A percentile compares a stretch with the other conserved stretches of the same genome.
These are phyloP conservation scores for Penicillium psychrosexuale DNA, from an alignment of 2,329 filamentous ascomycete species.

Conservation along the genomic window DNA sequence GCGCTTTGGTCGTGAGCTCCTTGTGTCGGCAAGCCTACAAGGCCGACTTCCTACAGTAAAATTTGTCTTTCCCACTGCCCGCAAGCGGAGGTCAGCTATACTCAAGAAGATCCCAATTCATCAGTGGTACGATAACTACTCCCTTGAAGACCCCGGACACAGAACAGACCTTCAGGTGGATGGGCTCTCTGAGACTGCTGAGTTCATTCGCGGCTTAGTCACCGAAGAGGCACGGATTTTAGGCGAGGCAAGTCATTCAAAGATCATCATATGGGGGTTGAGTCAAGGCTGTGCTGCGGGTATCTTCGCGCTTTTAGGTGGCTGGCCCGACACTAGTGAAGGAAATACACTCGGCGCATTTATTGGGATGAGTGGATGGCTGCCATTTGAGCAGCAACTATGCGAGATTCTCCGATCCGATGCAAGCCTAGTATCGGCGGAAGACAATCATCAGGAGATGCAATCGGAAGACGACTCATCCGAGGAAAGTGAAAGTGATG, in stretches of 20 bases:
- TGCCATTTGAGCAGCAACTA: conserved; percentile 38
- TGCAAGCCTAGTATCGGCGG: background rate
- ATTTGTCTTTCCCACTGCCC: conserved; percentile 54
- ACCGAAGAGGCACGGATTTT: conserved; percentile 29
- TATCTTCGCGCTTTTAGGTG: conserved; percentile 43
- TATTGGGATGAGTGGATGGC: conserved; percentile 50
- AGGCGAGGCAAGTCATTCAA: conserved; percentile 30
- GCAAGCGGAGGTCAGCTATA: conserved; percentile 43
- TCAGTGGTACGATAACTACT: conserved; percentile 54
- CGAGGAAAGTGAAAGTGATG: background rate
- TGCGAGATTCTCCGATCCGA: conserved; percentile 27
- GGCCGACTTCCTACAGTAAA: conserved; percentile 32
- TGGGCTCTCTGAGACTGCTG: conserved; percentile 45
- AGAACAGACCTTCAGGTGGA: conserved; percentile 45
- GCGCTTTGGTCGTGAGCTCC: conserved; percentile 36
- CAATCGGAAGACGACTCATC: background rate
- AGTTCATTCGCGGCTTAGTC: conserved; percentile 37
- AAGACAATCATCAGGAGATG: background rate
- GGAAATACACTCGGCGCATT: conserved; percentile 39
- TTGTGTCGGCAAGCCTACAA: conserved; percentile 22
- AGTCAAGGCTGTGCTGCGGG: conserved; percentile 54
- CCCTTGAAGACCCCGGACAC: conserved; percentile 41
- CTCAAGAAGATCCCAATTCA: conserved; percentile 46
- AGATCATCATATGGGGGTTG: conserved; percentile 52
- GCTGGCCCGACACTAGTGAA: conserved; percentile 21